Percentiles rank a stretch among this genome's conserved stretches.
Conservation (phyloP, 179 eudicot genomes). For the Spinacia oleracea region DNA sequence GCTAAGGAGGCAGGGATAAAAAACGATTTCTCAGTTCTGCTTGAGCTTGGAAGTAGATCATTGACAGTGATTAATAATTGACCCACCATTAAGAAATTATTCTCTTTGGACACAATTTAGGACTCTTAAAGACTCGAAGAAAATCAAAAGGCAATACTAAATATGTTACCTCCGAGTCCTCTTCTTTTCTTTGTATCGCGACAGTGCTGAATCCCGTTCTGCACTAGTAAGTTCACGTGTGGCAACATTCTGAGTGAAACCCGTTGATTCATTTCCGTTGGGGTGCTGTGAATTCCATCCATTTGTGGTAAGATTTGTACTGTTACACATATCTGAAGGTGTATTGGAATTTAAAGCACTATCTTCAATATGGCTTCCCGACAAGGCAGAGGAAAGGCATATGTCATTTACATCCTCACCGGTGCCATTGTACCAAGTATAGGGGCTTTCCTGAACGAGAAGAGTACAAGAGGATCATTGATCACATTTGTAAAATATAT, state of each 20-base stretch:
- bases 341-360: conserved; percentile 46
- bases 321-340: conserved; percentile 42
- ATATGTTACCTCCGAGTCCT: conserved; percentile 72
- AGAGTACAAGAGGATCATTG: conserved; percentile 14
- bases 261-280: conserved; percentile 30
- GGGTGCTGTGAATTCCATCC: conserved; percentile 29
- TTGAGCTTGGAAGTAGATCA: neutral
- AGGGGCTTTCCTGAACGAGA: conserved; percentile 46
- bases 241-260: conserved; percentile 39
- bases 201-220: conserved; percentile 69
- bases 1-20: neutral
- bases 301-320: conserved; percentile 30
- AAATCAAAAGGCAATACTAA: neutral
- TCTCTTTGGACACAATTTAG: neutral
- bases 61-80: neutral
- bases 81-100: neutral
- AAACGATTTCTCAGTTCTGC: neutral
- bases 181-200: conserved; percentile 94
- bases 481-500: neutral
- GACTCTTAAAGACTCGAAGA: neutral
- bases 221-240: conserved; percentile 52
- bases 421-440: conserved; percentile 31
- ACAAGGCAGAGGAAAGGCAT: conserved; percentile 35
- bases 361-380: conserved; percentile 46
- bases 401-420: conserved; percentile 40